These are phyloP conservation scores for Trichoderma koningii DNA, from an alignment of 2,329 filamentous ascomycete species.

Conservation along the genomic window DNA sequence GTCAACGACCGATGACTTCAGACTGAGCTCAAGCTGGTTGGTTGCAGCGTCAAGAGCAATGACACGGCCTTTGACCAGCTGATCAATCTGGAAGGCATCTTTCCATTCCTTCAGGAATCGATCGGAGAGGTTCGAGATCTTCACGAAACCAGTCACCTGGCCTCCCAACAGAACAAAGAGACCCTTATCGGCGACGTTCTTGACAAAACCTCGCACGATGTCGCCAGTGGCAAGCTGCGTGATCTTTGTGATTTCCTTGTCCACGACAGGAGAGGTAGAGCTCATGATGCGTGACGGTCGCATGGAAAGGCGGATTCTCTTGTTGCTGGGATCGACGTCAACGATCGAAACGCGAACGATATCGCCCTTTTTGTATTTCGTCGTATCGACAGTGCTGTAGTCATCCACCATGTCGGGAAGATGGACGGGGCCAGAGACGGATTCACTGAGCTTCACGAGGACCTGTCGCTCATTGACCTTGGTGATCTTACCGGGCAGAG, in stretches of 20 bases:
- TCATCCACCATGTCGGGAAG: conserved; percentile 85
- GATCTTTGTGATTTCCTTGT: conserved; percentile 72
- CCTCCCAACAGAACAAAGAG: conserved; percentile 84
- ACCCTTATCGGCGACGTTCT: conserved; percentile 85
- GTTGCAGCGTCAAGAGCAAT: conserved; percentile 67
- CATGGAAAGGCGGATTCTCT: conserved; percentile 77
- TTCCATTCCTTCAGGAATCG: conserved; percentile 95
- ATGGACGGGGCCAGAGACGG: conserved; percentile 75
- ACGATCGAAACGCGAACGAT: conserved; percentile 85
- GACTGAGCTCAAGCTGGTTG: conserved; percentile 77
- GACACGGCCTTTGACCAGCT: conserved; percentile 87
- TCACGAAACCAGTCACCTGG: conserved; percentile 77
- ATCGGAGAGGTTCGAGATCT: conserved; percentile 87
- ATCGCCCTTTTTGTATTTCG: conserved; percentile 78
- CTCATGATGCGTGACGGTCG: conserved; percentile 87
- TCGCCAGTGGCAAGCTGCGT: conserved; percentile 76
- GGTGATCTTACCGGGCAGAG: conserved; percentile 80
- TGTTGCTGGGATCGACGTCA: conserved; percentile 78
- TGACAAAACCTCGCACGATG: conserved; percentile 86
- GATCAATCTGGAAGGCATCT: conserved; percentile 79
- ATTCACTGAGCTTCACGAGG: conserved; percentile 81
- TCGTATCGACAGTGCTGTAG: conserved; percentile 76
- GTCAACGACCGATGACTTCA: conserved; percentile 84
- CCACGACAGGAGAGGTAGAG: conserved; percentile 77
- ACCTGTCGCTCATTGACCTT: conserved; percentile 83